Evolutionary conservation across 148 eudicot species (phyloP).

Genomic region (Amaranthus hypochondriacus): DNA sequence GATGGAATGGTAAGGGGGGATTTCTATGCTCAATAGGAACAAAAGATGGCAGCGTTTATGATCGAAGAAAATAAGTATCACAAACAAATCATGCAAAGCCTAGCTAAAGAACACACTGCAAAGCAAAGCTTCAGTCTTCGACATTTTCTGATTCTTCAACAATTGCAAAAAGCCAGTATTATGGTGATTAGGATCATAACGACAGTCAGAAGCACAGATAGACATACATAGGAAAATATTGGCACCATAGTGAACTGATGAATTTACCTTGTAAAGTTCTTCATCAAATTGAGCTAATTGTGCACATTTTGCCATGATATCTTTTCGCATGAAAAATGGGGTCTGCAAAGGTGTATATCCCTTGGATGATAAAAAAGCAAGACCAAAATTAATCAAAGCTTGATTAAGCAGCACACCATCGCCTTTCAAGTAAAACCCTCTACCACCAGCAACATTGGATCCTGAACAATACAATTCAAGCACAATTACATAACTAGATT

Average conservation of each 20-base stretch:
- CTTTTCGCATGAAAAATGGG: constrained; percentile 93
- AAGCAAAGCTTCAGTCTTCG: background rate
- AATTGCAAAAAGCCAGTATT: background rate
- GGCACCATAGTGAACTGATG: background rate
- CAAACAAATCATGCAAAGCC: background rate
- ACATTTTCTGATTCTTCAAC: background rate
- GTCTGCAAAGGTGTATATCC: constrained; percentile 72
- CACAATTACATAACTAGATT: constrained; percentile 5
- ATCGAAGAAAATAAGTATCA: background rate
- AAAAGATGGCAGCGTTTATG: background rate
- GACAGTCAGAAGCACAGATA: background rate
- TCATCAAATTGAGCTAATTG: constrained; percentile 96
- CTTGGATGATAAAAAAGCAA: constrained; percentile 57
- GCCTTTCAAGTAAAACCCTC: constrained; percentile 93
- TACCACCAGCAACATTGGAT: constrained; percentile 90
- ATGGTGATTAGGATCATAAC: background rate
- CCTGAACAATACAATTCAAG: constrained; percentile 37
- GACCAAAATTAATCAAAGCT: constrained; percentile 86
- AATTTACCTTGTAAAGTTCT: constrained; percentile 85
- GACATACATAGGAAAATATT: background rate
- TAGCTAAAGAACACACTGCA: background rate
- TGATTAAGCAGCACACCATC: constrained; percentile 91
- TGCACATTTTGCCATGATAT: constrained; percentile 97
- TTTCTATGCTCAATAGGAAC: background rate
- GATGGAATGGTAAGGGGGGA: background rate